Evolutionary conservation across 1,284 basidiomycete species (phyloP).

Genomic region (Testicularia cyperi): DNA sequence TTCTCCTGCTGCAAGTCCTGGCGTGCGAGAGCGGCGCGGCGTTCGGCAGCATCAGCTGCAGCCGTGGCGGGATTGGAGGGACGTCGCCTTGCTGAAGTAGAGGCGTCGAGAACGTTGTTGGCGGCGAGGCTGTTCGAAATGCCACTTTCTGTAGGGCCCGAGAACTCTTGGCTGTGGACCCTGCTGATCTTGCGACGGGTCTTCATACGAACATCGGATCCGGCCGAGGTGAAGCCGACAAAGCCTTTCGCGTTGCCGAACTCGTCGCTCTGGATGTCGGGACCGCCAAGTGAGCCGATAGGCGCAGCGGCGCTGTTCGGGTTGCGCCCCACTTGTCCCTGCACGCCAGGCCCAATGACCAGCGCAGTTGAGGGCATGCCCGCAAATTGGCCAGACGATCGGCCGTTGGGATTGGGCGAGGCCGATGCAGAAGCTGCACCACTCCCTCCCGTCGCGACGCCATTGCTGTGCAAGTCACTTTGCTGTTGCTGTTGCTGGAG

Average conservation of each 20-base stretch:
- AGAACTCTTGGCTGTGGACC: slow-evolving; percentile 17
- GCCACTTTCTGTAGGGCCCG: neutral
- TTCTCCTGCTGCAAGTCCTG: slow-evolving; percentile 2
- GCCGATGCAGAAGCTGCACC: slow-evolving; percentile 6
- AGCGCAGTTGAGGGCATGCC: slow-evolving; percentile 48
- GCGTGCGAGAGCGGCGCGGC: slow-evolving; percentile 18
- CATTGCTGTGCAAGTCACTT: too few species aligned
- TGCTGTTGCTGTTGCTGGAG: slow-evolving; percentile 12
- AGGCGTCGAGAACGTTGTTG: slow-evolving; percentile 3
- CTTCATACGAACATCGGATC: slow-evolving; percentile 14
- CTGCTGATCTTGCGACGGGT: slow-evolving; percentile 14
- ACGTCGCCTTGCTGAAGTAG: slow-evolving; percentile 1
- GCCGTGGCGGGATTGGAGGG: slow-evolving; percentile 26
- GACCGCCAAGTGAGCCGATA: slow-evolving; percentile 19
- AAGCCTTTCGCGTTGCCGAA: slow-evolving; percentile 46
- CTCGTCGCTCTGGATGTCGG: slow-evolving; percentile 14
- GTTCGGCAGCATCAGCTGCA: slow-evolving; percentile 42
- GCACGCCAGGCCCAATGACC: slow-evolving; percentile 54
- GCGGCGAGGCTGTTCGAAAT: neutral
- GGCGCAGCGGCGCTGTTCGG: slow-evolving; percentile 19
- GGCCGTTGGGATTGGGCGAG: slow-evolving; percentile 19
- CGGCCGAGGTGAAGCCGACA: slow-evolving; percentile 44
- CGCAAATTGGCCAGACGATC: slow-evolving; percentile 11
- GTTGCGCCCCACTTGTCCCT: slow-evolving; percentile 44
- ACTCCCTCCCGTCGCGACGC: too few species aligned